Base-by-base conservation (phyloP, 1,139 yeast species). In the Diutina pseudorugosa region DNA sequence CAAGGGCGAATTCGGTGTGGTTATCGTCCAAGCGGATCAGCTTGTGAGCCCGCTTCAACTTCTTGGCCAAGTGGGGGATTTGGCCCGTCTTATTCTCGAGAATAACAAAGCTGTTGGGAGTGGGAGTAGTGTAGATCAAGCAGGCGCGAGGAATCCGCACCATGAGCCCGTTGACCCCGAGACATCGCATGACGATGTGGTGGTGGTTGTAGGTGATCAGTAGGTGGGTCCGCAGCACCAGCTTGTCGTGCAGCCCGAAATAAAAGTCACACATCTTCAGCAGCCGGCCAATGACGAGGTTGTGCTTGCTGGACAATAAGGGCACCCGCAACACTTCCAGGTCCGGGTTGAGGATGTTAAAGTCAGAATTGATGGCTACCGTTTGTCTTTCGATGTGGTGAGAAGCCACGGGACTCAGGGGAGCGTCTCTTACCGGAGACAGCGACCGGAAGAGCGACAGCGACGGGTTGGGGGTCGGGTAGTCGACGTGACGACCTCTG, bases 81-180 rank as follows among this genome's bases (percentile, higher is more conserved):
- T 20, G 27, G 14, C 53, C 56, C 9, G 69, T 66, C 21, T 45
- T 45, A 36, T 45, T 45, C 53, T 71, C 77, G 53, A 64, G 59
- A 41, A 69, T 62, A 41, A 66, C 62, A 53, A 68, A 78, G 33
- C 61, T 62, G 53, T 69, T 62, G 4, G 66, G 62, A 3, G 60
- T 53, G 43, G 62, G 61, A 16, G 70, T 60, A 7, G 40, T n/a
- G 20, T 45, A 45, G 12, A 73, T 73, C 33, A 62, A 62, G 55
- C 78, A 74, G 18, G 72, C 63, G 53, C 67, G 67, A 1, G 91
- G 91, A 51, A 85, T 75, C 11, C 77, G 72, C 41, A 85, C 75
- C 20, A 77, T 79, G 54, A 83, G 67, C 4, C 94, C 94, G 61
- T 86, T 86, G 68, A 79, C 76, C 1, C 95, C 94, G 55, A 79